These are phyloP conservation scores for Medicago ruthenica DNA, from an alignment of 306 rosid species.

Conservation along the genomic window DNA sequence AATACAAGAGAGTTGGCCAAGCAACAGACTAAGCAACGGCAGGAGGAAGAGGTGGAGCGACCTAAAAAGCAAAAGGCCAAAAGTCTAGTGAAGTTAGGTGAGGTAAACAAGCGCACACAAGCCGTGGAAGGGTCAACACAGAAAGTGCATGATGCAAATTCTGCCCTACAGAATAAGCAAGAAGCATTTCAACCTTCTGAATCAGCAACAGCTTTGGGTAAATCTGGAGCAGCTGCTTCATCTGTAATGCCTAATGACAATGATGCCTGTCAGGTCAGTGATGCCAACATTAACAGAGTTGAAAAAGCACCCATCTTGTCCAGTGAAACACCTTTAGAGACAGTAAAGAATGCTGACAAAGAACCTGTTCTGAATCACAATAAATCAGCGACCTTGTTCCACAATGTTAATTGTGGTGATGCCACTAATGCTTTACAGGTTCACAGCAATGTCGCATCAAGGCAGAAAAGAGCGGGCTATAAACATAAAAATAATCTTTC, in stretches of 20 bases:
- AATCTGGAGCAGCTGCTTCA: slow-evolving; percentile 44
- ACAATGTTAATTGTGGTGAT: slow-evolving; percentile 52
- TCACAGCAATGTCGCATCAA: slow-evolving; percentile 57
- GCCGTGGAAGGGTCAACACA: slow-evolving; percentile 55
- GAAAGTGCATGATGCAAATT: slow-evolving; percentile 51
- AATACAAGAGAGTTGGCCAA: slow-evolving; percentile 71
- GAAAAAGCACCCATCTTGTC: slow-evolving; percentile 50
- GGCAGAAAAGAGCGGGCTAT: slow-evolving; percentile 63
- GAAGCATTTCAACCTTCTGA: slow-evolving; percentile 58
- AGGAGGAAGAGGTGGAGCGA: slow-evolving; percentile 92
- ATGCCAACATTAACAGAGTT: slow-evolving; percentile 41
- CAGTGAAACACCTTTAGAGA: slow-evolving; percentile 47
- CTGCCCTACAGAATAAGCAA: slow-evolving; percentile 57
- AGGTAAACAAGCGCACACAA: slow-evolving; percentile 67
- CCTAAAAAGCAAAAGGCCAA: slow-evolving; percentile 76
- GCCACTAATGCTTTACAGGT: slow-evolving; percentile 49
- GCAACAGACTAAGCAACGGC: slow-evolving; percentile 80
- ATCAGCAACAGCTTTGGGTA: slow-evolving; percentile 38
- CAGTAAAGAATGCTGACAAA: slow-evolving; percentile 41
- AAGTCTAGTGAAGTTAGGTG: slow-evolving; percentile 80
- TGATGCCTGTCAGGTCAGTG: slow-evolving; percentile 43
- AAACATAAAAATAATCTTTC: slow-evolving; percentile 65
- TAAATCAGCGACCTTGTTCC: slow-evolving; percentile 55
- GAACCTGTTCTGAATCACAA: slow-evolving; percentile 51
- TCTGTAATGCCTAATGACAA: slow-evolving; percentile 45